Evolutionary conservation across 1,284 basidiomycete species (phyloP), one percentile per base, ranked within the genome.

Genomic region (Heimioporus retisporus): DNA sequence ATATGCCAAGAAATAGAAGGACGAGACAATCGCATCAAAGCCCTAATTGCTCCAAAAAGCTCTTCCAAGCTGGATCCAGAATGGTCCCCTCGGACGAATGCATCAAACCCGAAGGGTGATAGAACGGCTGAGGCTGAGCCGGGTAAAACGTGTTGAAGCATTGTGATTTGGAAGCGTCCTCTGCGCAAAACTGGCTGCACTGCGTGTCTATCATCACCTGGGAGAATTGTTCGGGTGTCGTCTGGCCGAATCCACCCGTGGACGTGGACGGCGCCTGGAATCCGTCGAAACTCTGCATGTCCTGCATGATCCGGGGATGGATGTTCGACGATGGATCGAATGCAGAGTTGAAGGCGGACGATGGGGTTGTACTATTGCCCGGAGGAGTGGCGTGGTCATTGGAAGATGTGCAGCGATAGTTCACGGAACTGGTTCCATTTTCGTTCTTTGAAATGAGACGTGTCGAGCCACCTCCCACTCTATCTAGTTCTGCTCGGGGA

Each of bases 31-130:
- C 11, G 60, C 44, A 50, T 72, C 69, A 88, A 72, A 90, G 91
- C 2, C 90, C 90, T 60, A 92, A 80, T 72, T 92, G 90, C 74
- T 90, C 88, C 55, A 90, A 86, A 63, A 92, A 90, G 67, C 82
- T 86, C 73, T 88, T 86, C 90, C 90, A 92, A 1, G 87, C 85
- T 35, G 88, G 79, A 72, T 92, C 89, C 65, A 90, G 71, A 59
- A 84, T 78, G 2, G 82, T 74, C 19, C 78, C 70, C 4, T 74
- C 74, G 13, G 35, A 6, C 7, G 72, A 66, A 46, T 67, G 59
- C 59, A 51, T 61, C 42, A 55, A 68, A 7, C 58, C 44, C 2
- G 50, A 25, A 6, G 61, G 35, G 18, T 61, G 28, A 35, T 35
- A 8, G 19, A 71, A 72, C 6, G 64, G 61, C n/a, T 69, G 70